Evolutionary conservation across 441 rosid species (phyloP).

Genomic region (Viola pubescens): DNA sequence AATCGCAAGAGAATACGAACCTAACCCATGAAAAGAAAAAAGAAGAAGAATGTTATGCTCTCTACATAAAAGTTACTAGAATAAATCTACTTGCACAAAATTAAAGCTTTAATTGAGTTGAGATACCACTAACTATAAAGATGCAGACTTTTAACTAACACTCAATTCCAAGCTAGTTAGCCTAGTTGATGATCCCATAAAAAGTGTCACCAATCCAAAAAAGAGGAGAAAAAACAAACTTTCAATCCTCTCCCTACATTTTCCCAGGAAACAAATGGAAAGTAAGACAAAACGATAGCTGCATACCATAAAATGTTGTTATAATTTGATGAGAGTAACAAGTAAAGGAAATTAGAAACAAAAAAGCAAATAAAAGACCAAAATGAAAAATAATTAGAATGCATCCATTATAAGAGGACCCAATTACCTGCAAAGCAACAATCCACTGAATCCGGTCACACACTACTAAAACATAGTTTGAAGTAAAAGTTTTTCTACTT

Average conservation of each 20-base stretch:
- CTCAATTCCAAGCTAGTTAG: too few relatives aligned
- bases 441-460: constrained; percentile 29
- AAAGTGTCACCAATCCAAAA: too few relatives aligned
- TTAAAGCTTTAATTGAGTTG: not conserved
- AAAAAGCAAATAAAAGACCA: not conserved
- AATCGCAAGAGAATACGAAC: constrained; percentile 21
- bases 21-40: constrained; percentile 5
- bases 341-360: not conserved
- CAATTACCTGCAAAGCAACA: constrained; percentile 3
- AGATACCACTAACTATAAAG: not conserved
- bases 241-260: constrained; percentile 4
- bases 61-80: not conserved
- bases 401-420: constrained; percentile 7
- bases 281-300: not conserved
- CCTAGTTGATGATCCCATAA: too few relatives aligned
- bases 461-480: constrained; percentile 13
- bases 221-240: too few relatives aligned
- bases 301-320: not conserved
- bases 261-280: constrained; percentile 17
- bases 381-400: constrained; percentile 11
- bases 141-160: not conserved
- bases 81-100: not conserved
- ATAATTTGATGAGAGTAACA: not conserved
- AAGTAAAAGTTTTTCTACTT: not conserved
- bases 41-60: not conserved